Base-by-base conservation (phyloP, 345 rosid genomes). In the Melaleuca alternifolia region DNA sequence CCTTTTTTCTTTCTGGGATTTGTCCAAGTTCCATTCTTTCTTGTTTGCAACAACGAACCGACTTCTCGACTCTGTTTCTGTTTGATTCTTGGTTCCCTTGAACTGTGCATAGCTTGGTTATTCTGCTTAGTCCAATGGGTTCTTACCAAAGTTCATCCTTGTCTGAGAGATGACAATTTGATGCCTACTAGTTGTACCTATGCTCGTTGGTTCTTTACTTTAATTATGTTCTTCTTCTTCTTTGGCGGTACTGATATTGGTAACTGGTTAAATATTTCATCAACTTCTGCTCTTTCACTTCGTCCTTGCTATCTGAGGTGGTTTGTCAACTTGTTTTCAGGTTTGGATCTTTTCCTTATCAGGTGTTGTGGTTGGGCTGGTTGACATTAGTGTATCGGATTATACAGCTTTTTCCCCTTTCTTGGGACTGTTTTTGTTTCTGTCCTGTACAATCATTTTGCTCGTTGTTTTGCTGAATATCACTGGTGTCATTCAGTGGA, bases 21-120 rank as follows among this genome's bases (percentile, higher is more conserved):
- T 81, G 56, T 56, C 76, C 88, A 88, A 88, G 91, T 84, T 88
- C 86, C 41, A 12, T 41, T 83, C 75, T 71, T 46, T 85, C 26
- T 75, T 51, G 56, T 21, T 54, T 28, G 5, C 30, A 52, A 6
- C 52, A 20, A 15, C 87, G 18, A 79, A 44, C 54, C 26, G 30
- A 37, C 59, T 16, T 85, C 30, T 24, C 71, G 46, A 77, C 54
- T 24, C 46, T 44, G 85, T 56, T 84, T 76, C 82, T 5, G 44
- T 50, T 65, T 24, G 41, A 46, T 62, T 51, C 71, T 65, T 46
- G 62, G 44, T 51, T 53, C 59, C 50, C n/a, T 83, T 11, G 85
- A 83, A 33, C 48, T 71, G 48, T 18, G 85, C 48, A 30, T 44
- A 33, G n/a, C 59, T 83, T 83, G 50, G 8, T 16, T 71, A 48